A percentile compares a stretch with the other conserved stretches of the same genome.
Evolutionary conservation across 768 basidiomycete species (phyloP).

Genomic region (Lenzites betulinus): DNA sequence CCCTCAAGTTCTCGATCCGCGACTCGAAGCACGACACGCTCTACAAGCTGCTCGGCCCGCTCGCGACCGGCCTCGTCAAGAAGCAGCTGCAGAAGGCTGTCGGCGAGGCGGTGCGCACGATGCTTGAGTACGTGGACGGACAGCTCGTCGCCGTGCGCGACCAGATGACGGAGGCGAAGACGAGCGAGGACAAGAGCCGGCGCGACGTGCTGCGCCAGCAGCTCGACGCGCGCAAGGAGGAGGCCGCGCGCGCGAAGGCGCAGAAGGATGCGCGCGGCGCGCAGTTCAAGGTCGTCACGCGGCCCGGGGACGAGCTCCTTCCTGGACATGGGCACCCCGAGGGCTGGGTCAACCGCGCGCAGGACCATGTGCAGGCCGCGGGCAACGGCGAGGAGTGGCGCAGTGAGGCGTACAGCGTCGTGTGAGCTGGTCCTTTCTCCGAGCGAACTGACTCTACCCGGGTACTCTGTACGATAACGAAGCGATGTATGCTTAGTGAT

Average conservation of each 20-base stretch:
- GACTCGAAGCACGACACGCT: slow-evolving; percentile 89
- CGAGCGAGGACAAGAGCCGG: slow-evolving; percentile 41
- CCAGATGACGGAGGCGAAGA: slow-evolving; percentile 65
- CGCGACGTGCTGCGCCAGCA: slow-evolving; percentile 30
- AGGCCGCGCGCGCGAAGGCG: slow-evolving; percentile 42
- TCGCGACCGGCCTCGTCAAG: slow-evolving; percentile 84
- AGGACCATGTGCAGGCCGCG: slow-evolving; percentile 45
- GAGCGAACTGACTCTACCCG: no score
- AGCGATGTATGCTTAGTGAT: no score
- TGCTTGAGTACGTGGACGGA: slow-evolving; percentile 86
- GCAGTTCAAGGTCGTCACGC: slow-evolving; percentile 82
- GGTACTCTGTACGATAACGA: no score
- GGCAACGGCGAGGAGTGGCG: slow-evolving; percentile 50
- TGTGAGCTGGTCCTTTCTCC: neutral
- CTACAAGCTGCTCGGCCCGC: slow-evolving; percentile 80
- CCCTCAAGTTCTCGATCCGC: slow-evolving; percentile 86
- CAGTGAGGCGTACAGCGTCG: slow-evolving; percentile 44
- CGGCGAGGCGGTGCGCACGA: slow-evolving; percentile 69
- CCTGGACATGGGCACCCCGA: slow-evolving; percentile 62
- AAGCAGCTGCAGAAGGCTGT: slow-evolving; percentile 64
- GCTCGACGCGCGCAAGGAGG: slow-evolving; percentile 60
- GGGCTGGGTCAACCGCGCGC: slow-evolving; percentile 70
- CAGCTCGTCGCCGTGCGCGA: slow-evolving; percentile 85
- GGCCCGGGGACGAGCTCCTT: slow-evolving; percentile 66
- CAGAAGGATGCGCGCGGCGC: slow-evolving; percentile 46